Evolutionary conservation across 805 yeast species (phyloP), one percentile per base, ranked within the genome.

Genomic region (Teunomyces gatunensis): DNA sequence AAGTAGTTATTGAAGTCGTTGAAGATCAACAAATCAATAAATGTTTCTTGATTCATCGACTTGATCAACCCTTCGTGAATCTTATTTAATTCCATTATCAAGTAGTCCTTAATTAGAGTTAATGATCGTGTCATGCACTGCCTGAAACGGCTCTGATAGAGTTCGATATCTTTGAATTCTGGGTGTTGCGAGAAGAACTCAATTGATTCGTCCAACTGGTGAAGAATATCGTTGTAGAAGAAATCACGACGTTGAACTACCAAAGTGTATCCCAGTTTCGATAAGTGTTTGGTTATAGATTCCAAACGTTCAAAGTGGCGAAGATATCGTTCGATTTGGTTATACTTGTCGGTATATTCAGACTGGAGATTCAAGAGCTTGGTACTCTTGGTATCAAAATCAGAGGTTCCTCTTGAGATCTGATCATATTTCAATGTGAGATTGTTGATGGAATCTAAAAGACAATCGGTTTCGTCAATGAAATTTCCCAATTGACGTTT

Each of bases 81-180:
- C 13, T 54, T 62, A 46, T 66, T 71, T 36, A 80, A 60, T 29
- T 73, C 74, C n/a, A 63, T 63, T 7, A 72, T 73, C 46, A 87
- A 65, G 59, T 84, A 89, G 57, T 84, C 87, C 52, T 85, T 78
- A 12, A 89, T 79, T 49, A 92, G 70, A 0, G 94, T 82, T 41
- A 89, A 73, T 1, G 95, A 84, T 49, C 96, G 77, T 1, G 91
- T 83, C 77, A 89, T 74, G 58, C 96, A 88, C 56, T 88, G 95
- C 51, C 87, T 80, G 67, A 88, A 89, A 49, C 91, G 78, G 52
- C 83, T 80, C 42, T 76, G 77, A 61, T 87, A 89, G 1, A 80
- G 59, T 23, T 83, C 92, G 9, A 80, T 71, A 46, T 90, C 96
- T 58, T 80, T 83, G 58, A 86, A 85, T 7, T 60, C 50, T 4